Conservation (phyloP, 1,139 yeast species). For the Scheffersomyces cryptocercus region DNA sequence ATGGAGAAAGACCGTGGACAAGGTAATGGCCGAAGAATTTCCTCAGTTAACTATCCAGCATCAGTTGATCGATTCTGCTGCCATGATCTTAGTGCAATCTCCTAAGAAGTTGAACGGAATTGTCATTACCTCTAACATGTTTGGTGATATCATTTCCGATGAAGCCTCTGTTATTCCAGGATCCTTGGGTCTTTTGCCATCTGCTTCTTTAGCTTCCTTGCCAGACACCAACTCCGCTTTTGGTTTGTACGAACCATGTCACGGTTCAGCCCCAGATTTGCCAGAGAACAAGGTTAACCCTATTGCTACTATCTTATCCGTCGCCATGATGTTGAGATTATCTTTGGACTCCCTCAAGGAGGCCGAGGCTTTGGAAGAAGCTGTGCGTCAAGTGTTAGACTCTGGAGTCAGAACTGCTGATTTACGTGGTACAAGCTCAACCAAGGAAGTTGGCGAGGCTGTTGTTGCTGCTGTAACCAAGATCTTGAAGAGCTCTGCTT, state of each 20-base stretch:
- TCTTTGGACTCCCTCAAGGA: slow-evolving; percentile 80
- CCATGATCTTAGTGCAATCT: slow-evolving; percentile 90
- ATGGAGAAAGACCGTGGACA: slow-evolving; percentile 92
- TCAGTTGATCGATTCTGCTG: slow-evolving; percentile 97
- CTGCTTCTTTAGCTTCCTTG: slow-evolving; percentile 92
- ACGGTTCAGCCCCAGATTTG: slow-evolving; percentile 97
- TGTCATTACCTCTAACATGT: slow-evolving; percentile 91
- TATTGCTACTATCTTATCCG: slow-evolving; percentile 89
- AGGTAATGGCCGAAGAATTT: slow-evolving; percentile 81
- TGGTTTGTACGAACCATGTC: slow-evolving; percentile 97
- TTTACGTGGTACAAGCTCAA: slow-evolving; percentile 75
- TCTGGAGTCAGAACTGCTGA: slow-evolving; percentile 88
- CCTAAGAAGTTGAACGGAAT: slow-evolving; percentile 92
- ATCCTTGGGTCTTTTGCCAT: slow-evolving; percentile 90
- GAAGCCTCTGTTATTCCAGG: slow-evolving; percentile 99
- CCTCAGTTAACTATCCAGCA: slow-evolving; percentile 85
- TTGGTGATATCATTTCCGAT: slow-evolving; percentile 96
- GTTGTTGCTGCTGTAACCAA: slow-evolving; percentile 70
- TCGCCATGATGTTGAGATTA: slow-evolving; percentile 94
- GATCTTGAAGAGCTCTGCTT: slow-evolving; percentile 37
- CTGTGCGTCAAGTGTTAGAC: slow-evolving; percentile 82
- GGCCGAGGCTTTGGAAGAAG: slow-evolving; percentile 87
- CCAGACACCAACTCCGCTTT: slow-evolving; percentile 94
- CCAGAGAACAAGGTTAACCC: slow-evolving; percentile 89
- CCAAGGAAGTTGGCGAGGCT: slow-evolving; percentile 93